phyloP scores from a whole-genome alignment of 2,329 filamentous ascomycete species.

The Penicillium concentricum region DNA sequence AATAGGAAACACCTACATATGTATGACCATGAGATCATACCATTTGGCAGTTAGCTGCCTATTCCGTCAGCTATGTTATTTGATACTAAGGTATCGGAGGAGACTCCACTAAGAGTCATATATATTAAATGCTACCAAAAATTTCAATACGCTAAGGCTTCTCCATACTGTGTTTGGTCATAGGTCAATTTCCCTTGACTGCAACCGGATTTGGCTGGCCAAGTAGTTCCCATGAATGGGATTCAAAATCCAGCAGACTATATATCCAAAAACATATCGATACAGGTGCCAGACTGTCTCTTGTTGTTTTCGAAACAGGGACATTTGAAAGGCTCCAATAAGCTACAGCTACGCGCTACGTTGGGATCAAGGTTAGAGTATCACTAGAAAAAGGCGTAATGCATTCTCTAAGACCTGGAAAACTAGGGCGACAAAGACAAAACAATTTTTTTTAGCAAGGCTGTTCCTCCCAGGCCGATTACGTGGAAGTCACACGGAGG shows the following conservation, averaged over 20 bases:
- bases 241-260: neutral
- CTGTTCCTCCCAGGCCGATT: neutral
- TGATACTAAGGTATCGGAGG: neutral
- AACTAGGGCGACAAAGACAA: neutral
- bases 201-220: too few relatives aligned
- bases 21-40: neutral
- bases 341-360: neutral
- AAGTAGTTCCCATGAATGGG: too few relatives aligned
- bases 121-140: neutral
- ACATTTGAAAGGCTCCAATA: neutral
- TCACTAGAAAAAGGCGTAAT: neutral
- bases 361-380: neutral
- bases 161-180: neutral
- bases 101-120: too few relatives aligned
- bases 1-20: neutral
- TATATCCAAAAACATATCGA: neutral
- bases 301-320: too few relatives aligned
- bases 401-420: neutral
- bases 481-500: neutral
- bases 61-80: neutral
- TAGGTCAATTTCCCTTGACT: too few relatives aligned
- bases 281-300: neutral
- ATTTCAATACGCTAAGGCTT: neutral
- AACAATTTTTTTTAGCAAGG: neutral
- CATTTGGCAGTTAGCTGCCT: neutral